Base-by-base conservation (phyloP, 129 eudicot species). In the Artemisia argyi region DNA sequence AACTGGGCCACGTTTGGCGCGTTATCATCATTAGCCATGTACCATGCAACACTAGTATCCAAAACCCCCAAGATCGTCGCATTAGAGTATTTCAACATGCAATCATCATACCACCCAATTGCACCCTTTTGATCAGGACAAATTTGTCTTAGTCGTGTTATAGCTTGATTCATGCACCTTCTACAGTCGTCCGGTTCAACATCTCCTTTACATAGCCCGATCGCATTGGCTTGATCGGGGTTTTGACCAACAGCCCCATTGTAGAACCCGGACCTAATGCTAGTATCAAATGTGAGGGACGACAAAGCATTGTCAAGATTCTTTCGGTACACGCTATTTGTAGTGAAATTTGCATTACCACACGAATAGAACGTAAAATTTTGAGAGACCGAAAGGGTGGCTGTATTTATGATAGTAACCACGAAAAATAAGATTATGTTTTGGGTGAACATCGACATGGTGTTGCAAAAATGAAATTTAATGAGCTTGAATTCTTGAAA, bases 121-220 rank as follows among this genome's bases (percentile, higher is more conserved):
- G 84, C 88, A 63, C 53, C 86, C 16, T 68, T 76, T 46, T 58
- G 53, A 19, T 61, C 26, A 0, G 86, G 82, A 32, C 88, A 86
- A 4, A 3, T 13, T 16, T 44, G 52, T 35, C 64, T 7, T 24
- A 84, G 2, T 7, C 22, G 3, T 15, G 60, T 15, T 35, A 11
- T 48, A 44, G 75, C 73, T 48, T 73, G 52, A 10, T 18, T 51
- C 39, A 82, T 70, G 69, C 87, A 85, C 1, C 59, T 56, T 2
- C 64, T 58, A 65, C 89, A 84, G 6, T 42, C 77, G 3, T 54
- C 14, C 18, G 61, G 62, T 7, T 80, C 57, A 12, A 81, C 74
- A 39, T 87, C 92, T 3, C 87, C 89, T 65, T 84, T 72, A 71
- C 92, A 87, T 30, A 87, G 59, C 3, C 76, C 86, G 10, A 62